These are phyloP conservation scores for Panaeolus papilionaceus DNA, from an alignment of 768 basidiomycete species.

Conservation along the genomic window DNA sequence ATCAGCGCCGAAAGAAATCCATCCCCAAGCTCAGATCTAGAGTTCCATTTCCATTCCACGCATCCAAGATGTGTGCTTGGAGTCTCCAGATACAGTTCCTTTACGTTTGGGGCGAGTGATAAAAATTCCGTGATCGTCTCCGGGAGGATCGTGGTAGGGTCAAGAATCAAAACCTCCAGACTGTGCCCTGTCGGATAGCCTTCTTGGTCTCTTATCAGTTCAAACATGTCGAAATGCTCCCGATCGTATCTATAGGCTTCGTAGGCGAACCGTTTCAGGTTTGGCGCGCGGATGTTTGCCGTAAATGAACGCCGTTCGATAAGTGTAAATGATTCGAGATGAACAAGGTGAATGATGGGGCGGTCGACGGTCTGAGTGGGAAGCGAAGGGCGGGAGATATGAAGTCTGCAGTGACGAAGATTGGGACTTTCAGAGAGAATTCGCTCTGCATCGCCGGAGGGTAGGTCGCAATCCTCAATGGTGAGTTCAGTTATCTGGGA, in stretches of 20 bases:
- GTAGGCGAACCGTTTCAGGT: background rate
- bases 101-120: background rate
- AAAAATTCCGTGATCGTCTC: background rate
- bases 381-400: background rate
- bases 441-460: background rate
- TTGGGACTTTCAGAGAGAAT: background rate
- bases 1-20: background rate
- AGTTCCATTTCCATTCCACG: constrained; percentile 2
- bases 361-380: background rate
- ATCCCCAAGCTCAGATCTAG: background rate
- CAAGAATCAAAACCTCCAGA: background rate
- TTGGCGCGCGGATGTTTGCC: background rate
- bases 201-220: background rate
- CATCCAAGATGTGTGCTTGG: background rate
- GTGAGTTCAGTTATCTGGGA: background rate
- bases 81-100: background rate
- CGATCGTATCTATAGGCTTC: background rate
- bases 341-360: background rate
- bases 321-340: constrained; percentile 4
- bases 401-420: constrained; percentile 3
- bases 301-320: background rate
- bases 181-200: background rate
- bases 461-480: background rate
- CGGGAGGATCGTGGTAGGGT: background rate
- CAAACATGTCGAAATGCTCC: constrained; percentile 8